These are phyloP conservation scores for Dictyostelium gargantuum DNA, from an alignment of 208 protist species.

Conservation along the genomic window DNA sequence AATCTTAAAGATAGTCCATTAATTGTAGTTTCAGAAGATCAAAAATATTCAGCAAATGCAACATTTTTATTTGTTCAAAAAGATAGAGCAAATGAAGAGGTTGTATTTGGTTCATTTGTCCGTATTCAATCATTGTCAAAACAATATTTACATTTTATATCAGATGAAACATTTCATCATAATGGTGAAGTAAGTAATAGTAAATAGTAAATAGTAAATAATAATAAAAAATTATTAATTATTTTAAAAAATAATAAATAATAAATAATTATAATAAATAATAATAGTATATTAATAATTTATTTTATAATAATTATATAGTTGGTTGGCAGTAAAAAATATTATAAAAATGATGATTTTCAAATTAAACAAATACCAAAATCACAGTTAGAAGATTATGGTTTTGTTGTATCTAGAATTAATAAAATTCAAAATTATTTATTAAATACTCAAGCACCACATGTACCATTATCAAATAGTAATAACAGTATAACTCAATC, in stretches of 20 bases:
- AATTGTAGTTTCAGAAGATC: not conserved
- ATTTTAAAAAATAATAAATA: not conserved
- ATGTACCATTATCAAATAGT: not conserved
- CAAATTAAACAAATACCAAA: constrained; percentile 62
- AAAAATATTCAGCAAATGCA: constrained; percentile 39
- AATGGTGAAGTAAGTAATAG: constrained; percentile 55
- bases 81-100: constrained; percentile 4
- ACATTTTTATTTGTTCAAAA: constrained; percentile 36
- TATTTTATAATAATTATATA: not conserved
- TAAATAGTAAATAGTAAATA: too few species aligned
- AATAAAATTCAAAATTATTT: constrained; percentile 12
- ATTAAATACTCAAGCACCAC: not conserved
- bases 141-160: constrained; percentile 52
- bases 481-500: not conserved
- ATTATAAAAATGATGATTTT: constrained; percentile 65
- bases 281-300: not conserved
- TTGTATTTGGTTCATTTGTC: constrained; percentile 47
- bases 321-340: constrained; percentile 59
- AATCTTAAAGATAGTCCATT: not conserved
- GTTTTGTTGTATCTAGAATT: constrained; percentile 1
- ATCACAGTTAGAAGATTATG: constrained; percentile 57
- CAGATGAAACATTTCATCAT: constrained; percentile 56
- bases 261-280: not conserved
- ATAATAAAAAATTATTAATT: not conserved
- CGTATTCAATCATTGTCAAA: constrained; percentile 51